Evolutionary conservation across 2,329 filamentous ascomycete species (phyloP), one percentile per base, ranked within the genome.

Genomic region (Fusarium euwallaceae): DNA sequence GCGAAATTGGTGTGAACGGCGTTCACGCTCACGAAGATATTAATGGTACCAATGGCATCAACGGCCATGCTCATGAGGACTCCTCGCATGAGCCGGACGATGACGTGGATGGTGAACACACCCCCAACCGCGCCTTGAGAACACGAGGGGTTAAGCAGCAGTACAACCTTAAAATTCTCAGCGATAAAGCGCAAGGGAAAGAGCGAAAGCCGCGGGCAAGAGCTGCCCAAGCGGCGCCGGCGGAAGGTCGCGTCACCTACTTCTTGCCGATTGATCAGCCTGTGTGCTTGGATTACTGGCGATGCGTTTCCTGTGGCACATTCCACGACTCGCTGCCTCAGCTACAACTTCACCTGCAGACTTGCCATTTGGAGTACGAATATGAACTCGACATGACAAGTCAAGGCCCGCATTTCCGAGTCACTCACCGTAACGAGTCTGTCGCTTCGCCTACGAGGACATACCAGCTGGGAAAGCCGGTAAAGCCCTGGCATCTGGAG

Each of bases 141-240:
- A 81, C 83, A 17, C 85, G 89, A 62, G 84, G 81, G 20, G 83
- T 83, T 48, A 86, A 85, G 66, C 87, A 88, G 69, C 85, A 86
- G 24, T 92, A 92, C 77, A 92, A 92, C 72, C 80, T 92, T 41
- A 91, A 90, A 78, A 83, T 87, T 14, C 81, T 92, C 17, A 91
- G 87, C 79, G 88, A 89, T 74, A 87, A 88, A 74, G 88, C 88
- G 7, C 85, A 89, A 61, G 88, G 89, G 5, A 88, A 85, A 73
- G 86, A 87, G 51, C 85, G 84, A 70, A 87, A 86, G 71, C 84
- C 84, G 77, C 77, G 76, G 65, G 69, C 77, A 67, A 74, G 79
- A 68, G 72, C 70, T 70, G 66, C 77, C 65, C 72, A 80, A 60
- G 58, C 66, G 69, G 76, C 71, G 27, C 67, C 71, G 41, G 82